Percentiles rank a stretch among this genome's conserved stretches.
phyloP scores from a whole-genome alignment of 345 rosid genomes.

The Acer saccharum region DNA sequence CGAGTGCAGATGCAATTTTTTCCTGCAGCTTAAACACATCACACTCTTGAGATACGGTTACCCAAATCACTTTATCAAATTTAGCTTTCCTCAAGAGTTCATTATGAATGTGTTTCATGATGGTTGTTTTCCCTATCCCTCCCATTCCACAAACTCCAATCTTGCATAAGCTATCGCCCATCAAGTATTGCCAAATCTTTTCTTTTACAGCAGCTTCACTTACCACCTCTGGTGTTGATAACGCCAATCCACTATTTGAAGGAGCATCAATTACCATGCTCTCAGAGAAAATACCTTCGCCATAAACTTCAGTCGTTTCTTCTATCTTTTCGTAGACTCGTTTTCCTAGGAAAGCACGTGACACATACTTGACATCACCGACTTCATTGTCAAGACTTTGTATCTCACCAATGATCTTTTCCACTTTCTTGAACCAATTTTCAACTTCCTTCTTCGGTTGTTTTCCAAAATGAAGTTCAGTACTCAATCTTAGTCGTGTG shows the following conservation, averaged over 20 bases:
- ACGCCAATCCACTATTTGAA: neutral
- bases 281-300: neutral
- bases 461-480: neutral
- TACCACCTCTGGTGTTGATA: neutral
- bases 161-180: neutral
- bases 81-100: neutral
- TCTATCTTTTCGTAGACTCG: neutral
- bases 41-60: constrained; percentile 19
- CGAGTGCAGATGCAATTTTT: constrained; percentile 5
- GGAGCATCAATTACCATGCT: neutral
- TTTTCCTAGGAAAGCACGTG: neutral
- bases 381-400: neutral
- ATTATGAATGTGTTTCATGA: constrained; percentile 10
- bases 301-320: neutral
- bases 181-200: neutral
- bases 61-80: constrained; percentile 18
- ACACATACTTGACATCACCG: neutral
- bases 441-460: neutral
- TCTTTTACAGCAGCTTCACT: neutral
- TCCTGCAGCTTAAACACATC: constrained; percentile 11
- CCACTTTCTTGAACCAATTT: neutral
- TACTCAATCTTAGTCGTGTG: neutral
- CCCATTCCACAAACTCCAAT: constrained; percentile 27
- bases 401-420: neutral
- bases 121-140: constrained; percentile 21